Evolutionary conservation across 768 basidiomycete genomes (phyloP), one percentile per base, ranked within the genome.

Genomic region (Rhodotorula diobovata): DNA sequence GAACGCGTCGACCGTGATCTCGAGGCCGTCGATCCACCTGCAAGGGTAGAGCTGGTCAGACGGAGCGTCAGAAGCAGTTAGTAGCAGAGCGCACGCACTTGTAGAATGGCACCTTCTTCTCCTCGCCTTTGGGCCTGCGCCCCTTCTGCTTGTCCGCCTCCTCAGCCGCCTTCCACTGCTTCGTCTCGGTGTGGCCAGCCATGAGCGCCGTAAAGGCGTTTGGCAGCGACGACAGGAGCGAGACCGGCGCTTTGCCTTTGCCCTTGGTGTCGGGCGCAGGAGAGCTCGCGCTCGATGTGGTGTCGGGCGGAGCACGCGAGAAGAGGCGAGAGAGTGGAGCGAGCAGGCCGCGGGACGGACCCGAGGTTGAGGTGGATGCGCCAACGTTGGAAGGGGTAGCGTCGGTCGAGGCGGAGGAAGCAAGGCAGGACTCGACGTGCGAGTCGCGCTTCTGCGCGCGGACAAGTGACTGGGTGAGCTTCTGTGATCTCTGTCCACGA

Each of bases 1-100:
- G 81, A 99, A 99, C 3, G 94, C 96, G 78, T 99, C 96, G 1
- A 99, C 96, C 25, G 95, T 93, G 35, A 99, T 90, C 16, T 94
- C 93, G 93, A 98, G 96, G 2, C 96, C 95, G 76, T 91, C 90
- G 75, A 98, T 79, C 74, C 74, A 75, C 54, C 51, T 59, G 28
- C 8, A 10, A 25, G 3, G 2, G 55, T 37, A 18, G 46, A 48
- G 21, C 6, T 18, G 20, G 21, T n/a, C n/a, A 48, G 45, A 45
- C 4, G 18, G 23, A 21, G 30, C 25, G 25, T 6, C 28, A 53
- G 14, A 34, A 3, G 53, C 32, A 46, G n/a, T 20, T 15, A 34
- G 30, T 32, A 32, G 51, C 51, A 14, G n/a, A 9, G 15, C 30
- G 51, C 1, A 84, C 81, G 53, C 63, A 64, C 80, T 97, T 99